These are phyloP conservation scores for Pilaira anomala DNA, from an alignment of 192 early-diverging fungal genomes.

Conservation along the genomic window DNA sequence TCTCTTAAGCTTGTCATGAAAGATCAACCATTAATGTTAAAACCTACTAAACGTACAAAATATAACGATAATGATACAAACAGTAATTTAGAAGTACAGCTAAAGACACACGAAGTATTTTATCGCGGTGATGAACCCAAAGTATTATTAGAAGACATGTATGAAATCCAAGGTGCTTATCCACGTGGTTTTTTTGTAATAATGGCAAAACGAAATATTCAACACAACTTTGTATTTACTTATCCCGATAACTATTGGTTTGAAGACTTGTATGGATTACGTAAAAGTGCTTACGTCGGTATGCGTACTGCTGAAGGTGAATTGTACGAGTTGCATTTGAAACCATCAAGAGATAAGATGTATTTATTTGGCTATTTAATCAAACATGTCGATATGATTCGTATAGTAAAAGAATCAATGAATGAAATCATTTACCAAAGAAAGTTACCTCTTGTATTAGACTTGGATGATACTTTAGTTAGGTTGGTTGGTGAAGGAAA, in stretches of 20 bases:
- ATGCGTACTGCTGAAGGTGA: constrained; percentile 46
- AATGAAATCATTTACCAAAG: constrained; percentile 44
- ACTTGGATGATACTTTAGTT: constrained; percentile 77
- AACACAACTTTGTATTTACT: constrained; percentile 60
- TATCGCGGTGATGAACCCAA: constrained; percentile 35
- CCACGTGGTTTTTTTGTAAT: constrained; percentile 58
- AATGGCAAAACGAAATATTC: constrained; percentile 48
- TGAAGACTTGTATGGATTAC: constrained; percentile 59
- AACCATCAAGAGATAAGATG: constrained; percentile 57
- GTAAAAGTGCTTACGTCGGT: constrained; percentile 58
- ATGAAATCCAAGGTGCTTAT: constrained; percentile 42
- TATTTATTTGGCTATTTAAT: constrained; percentile 65
- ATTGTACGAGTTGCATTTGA: constrained; percentile 69
- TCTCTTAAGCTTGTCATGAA: constrained; percentile 19
- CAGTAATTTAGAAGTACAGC: constrained; percentile 16
- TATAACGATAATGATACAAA: neutral
- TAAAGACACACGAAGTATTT: constrained; percentile 44
- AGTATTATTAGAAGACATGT: constrained; percentile 41
- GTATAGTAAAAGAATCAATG: constrained; percentile 52
- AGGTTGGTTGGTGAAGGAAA: constrained; percentile 61
- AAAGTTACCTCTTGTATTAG: constrained; percentile 67
- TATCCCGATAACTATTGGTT: constrained; percentile 63
- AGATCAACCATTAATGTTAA: constrained; percentile 8
- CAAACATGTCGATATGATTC: constrained; percentile 51
- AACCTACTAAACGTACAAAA: neutral